These are phyloP conservation scores for Cutaneotrichosporon daszewskae DNA, from an alignment of 1,284 basidiomycete genomes.

Conservation along the genomic window DNA sequence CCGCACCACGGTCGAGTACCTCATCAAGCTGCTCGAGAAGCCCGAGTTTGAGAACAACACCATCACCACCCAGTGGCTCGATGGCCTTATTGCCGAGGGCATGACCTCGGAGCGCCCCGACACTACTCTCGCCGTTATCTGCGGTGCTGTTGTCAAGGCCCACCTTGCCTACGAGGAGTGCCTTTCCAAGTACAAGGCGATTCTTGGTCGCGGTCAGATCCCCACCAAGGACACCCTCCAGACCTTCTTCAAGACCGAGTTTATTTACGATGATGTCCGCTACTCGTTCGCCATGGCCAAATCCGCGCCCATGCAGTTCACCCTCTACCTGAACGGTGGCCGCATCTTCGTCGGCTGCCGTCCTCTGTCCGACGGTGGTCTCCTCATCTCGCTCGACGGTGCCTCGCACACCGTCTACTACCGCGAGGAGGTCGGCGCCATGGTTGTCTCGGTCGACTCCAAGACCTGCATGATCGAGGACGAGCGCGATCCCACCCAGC, in stretches of 20 bases:
- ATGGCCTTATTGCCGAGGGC: constrained; percentile 87
- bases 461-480: constrained; percentile 99
- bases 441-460: constrained; percentile 88
- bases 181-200: constrained; percentile 87
- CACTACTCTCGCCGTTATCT: constrained; percentile 84
- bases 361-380: constrained; percentile 88
- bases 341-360: constrained; percentile 83
- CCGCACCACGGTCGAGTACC: constrained; percentile 96
- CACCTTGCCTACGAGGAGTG: constrained; percentile 84
- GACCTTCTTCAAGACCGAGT: constrained; percentile 95
- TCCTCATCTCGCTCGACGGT: constrained; percentile 84
- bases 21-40: constrained; percentile 94
- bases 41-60: constrained; percentile 96
- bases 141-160: constrained; percentile 95
- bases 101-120: constrained; percentile 97
- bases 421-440: constrained; percentile 94
- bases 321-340: constrained; percentile 92
- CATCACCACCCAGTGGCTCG: constrained; percentile 98
- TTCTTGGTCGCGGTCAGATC: constrained; percentile 94
- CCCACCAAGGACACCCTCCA: constrained; percentile 90
- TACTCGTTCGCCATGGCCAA: constrained; percentile 96
- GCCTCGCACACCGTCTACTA: constrained; percentile 97
- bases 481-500: constrained; percentile 97
- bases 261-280: constrained; percentile 93
- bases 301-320: constrained; percentile 82